A percentile compares a stretch with the other conserved stretches of the same genome.
These are phyloP conservation scores for Tuber indicum DNA, from an alignment of 495 filamentous ascomycete genomes.

Conservation along the genomic window DNA sequence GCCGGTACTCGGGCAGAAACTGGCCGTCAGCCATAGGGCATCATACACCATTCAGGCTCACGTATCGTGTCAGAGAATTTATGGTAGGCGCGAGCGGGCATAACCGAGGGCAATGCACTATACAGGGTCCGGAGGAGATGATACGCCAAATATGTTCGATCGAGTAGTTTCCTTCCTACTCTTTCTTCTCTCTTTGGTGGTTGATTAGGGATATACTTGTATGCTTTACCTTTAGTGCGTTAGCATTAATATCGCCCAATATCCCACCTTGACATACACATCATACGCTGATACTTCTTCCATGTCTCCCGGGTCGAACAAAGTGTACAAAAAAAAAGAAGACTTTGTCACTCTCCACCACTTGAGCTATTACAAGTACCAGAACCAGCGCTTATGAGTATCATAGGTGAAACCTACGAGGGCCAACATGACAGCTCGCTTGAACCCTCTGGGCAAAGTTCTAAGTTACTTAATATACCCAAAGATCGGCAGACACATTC, in stretches of 20 bases:
- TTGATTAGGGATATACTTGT: not conserved
- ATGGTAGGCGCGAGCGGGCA: not conserved
- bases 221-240: not conserved
- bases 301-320: too few relatives aligned
- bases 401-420: too few relatives aligned
- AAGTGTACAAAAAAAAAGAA: too few relatives aligned
- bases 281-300: too few relatives aligned
- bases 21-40: not conserved
- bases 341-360: too few relatives aligned
- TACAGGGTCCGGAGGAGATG: not conserved
- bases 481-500: too few relatives aligned
- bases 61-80: not conserved
- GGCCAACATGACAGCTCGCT: too few relatives aligned
- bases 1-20: not conserved
- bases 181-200: not conserved
- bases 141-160: not conserved
- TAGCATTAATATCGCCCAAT: not conserved
- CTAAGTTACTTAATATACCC: too few relatives aligned
- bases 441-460: too few relatives aligned
- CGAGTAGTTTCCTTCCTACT: not conserved
- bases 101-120: not conserved
- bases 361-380: too few relatives aligned
- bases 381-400: too few relatives aligned
- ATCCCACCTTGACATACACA: too few relatives aligned
- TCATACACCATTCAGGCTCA: not conserved